Evolutionary conservation across 768 basidiomycete species (phyloP).

Genomic region (Favolaschia claudopus): DNA sequence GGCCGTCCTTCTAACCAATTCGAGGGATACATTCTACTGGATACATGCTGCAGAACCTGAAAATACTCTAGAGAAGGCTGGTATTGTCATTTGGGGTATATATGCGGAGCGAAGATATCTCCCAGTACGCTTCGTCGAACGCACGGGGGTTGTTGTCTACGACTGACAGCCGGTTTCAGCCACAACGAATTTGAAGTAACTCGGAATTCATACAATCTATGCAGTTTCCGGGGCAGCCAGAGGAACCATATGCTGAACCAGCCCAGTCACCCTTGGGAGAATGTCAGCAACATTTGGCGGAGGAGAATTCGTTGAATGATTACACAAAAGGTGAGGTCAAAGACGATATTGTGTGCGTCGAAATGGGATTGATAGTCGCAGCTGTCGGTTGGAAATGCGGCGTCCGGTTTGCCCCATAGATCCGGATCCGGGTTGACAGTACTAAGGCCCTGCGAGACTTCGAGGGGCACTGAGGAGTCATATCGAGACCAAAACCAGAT

Average conservation of each 20-base stretch:
- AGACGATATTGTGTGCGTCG: slow-evolving; percentile 58
- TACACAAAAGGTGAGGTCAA: slow-evolving; percentile 71
- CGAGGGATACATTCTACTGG: too few species aligned
- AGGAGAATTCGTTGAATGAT: slow-evolving; percentile 14
- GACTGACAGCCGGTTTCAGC: slow-evolving; percentile 40
- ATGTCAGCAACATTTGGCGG: not conserved
- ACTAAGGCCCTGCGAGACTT: slow-evolving; percentile 36
- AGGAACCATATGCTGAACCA: slow-evolving; percentile 45
- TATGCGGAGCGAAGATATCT: slow-evolving; percentile 65
- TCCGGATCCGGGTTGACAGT: slow-evolving; percentile 26
- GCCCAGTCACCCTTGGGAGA: slow-evolving; percentile 60
- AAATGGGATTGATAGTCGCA: slow-evolving; percentile 65
- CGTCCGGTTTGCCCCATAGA: slow-evolving; percentile 57
- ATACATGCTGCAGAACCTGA: too few species aligned
- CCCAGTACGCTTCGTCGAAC: slow-evolving; percentile 75
- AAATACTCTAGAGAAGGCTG: too few species aligned
- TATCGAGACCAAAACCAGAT: slow-evolving; percentile 70
- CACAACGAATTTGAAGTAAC: slow-evolving; percentile 33
- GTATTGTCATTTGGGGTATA: slow-evolving; percentile 44
- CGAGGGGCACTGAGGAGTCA: slow-evolving; percentile 51
- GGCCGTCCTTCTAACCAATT: too few species aligned
- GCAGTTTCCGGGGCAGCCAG: slow-evolving; percentile 53
- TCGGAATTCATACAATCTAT: slow-evolving; percentile 48
- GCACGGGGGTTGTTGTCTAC: slow-evolving; percentile 65
- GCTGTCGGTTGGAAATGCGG: slow-evolving; percentile 50